Conservation (phyloP, 2,329 filamentous ascomycete genomes). For the Tolypocladium album region DNA sequence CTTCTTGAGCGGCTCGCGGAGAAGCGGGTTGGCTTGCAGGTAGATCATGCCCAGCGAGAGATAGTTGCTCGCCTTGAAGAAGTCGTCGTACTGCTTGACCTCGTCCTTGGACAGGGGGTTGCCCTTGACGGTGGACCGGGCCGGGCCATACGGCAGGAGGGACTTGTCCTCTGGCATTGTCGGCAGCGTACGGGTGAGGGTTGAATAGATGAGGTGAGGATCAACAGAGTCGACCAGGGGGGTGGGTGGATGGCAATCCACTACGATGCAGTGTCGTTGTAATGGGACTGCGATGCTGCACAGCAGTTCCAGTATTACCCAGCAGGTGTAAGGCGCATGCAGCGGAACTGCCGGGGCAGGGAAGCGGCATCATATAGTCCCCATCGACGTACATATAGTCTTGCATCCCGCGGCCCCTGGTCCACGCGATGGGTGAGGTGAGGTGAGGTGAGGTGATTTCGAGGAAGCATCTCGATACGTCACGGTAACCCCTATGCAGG, state of each 20-base stretch:
- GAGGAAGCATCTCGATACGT: background rate
- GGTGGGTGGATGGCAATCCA: background rate
- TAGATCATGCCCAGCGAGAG: constrained; percentile 74
- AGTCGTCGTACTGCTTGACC: constrained; percentile 57
- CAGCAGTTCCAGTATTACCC: background rate
- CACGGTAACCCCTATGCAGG: background rate
- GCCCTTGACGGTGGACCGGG: constrained; percentile 53
- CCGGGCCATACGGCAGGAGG: constrained; percentile 54
- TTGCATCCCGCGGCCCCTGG: background rate
- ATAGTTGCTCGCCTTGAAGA: constrained; percentile 66
- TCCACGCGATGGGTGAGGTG: background rate
- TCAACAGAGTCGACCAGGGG: too few species aligned
- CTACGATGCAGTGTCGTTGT: background rate
- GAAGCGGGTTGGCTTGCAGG: constrained; percentile 61
- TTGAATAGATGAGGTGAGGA: too few species aligned
- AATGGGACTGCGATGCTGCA: background rate
- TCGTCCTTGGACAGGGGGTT: constrained; percentile 55
- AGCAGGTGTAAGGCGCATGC: background rate
- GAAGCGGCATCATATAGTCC: background rate
- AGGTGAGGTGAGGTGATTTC: background rate
- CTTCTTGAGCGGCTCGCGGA: constrained; percentile 55
- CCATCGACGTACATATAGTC: background rate
- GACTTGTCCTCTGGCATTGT: constrained; percentile 35
- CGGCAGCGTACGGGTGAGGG: background rate
- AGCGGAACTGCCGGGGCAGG: background rate